Percentiles rank a stretch among this genome's conserved stretches.
phyloP scores from a whole-genome alignment of 2,329 filamentous ascomycete species.

The Fusarium nurragi region DNA sequence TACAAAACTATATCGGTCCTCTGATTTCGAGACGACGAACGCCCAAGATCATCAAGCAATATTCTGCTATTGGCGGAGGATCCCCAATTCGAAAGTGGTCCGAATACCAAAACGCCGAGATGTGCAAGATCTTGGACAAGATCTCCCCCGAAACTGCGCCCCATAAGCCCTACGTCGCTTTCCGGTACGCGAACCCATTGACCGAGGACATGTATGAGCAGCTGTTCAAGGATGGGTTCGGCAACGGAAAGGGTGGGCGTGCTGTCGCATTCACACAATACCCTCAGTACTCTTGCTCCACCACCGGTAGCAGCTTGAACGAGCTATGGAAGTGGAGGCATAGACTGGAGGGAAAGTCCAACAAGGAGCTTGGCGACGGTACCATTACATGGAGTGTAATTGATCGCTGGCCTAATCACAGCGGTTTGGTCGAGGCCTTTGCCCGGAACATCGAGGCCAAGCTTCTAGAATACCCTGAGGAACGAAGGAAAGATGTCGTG shows the following conservation, averaged over 20 bases:
- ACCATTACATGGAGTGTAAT: slow-evolving; percentile 96
- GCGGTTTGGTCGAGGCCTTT: slow-evolving; percentile 89
- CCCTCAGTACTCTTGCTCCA: slow-evolving; percentile 97
- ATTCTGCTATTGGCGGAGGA: slow-evolving; percentile 94
- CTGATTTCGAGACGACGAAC: slow-evolving; percentile 87
- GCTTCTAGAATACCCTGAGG: slow-evolving; percentile 83
- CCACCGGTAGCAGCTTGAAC: slow-evolving; percentile 94
- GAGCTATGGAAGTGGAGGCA: slow-evolving; percentile 98
- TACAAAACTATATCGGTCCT: slow-evolving; percentile 91
- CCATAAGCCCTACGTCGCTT: slow-evolving; percentile 97
- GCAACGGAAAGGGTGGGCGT: slow-evolving; percentile 85
- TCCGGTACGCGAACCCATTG: slow-evolving; percentile 91
- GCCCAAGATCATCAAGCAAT: slow-evolving; percentile 96
- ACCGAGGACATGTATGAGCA: slow-evolving; percentile 93
- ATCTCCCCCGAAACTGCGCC: slow-evolving; percentile 93
- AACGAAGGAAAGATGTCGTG: slow-evolving; percentile 81
- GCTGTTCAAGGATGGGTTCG: slow-evolving; percentile 88
- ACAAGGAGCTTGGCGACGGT: slow-evolving; percentile 64
- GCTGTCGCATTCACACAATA: slow-evolving; percentile 99
- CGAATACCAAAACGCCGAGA: slow-evolving; percentile 90
- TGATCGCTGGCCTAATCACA: slow-evolving; percentile 94
- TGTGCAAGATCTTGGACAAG: slow-evolving; percentile 96
- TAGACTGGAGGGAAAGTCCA: slow-evolving; percentile 81
- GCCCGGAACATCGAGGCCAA: slow-evolving; percentile 91
- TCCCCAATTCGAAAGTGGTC: slow-evolving; percentile 99